phyloP scores from a whole-genome alignment of 257 asterid species.

The Capsicum baccatum region DNA sequence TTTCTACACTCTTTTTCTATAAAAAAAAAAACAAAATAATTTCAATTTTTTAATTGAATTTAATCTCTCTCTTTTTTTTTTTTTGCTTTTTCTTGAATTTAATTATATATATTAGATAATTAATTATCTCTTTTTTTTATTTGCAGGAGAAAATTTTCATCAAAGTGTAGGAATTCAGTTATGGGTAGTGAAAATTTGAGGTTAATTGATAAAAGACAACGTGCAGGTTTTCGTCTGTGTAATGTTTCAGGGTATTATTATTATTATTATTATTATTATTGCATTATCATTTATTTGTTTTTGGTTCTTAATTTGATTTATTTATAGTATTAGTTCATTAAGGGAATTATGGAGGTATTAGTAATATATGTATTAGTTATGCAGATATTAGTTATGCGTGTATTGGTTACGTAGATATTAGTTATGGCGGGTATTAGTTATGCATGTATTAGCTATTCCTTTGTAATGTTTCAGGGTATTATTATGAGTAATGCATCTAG shows the following conservation, averaged over 20 bases:
- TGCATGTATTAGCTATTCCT: too few relatives aligned
- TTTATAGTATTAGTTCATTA: neutral
- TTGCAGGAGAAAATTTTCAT: constrained; percentile 29
- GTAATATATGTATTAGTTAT: too few relatives aligned
- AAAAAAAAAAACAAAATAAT: constrained; percentile 29
- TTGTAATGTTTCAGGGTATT: too few relatives aligned
- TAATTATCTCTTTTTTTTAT: neutral
- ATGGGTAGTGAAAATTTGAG: constrained; percentile 56
- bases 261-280: neutral
- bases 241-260: constrained; percentile 60
- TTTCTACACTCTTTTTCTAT: constrained; percentile 20
- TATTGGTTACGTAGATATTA: too few relatives aligned
- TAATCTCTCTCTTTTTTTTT: neutral
- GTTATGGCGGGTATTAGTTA: too few relatives aligned
- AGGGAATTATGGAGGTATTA: too few relatives aligned
- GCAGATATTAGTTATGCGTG: too few relatives aligned
- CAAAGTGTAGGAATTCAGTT: constrained; percentile 24
- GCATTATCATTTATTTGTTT: neutral
- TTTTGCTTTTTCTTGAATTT: neutral
- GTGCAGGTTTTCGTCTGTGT: constrained; percentile 51
- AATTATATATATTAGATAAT: neutral
- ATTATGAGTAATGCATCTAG: too few relatives aligned
- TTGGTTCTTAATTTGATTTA: neutral
- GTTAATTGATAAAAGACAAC: constrained; percentile 42
- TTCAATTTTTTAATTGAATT: neutral